phyloP scores from a whole-genome alignment of 495 filamentous ascomycete genomes.

The Lophiostoma macrostomum region DNA sequence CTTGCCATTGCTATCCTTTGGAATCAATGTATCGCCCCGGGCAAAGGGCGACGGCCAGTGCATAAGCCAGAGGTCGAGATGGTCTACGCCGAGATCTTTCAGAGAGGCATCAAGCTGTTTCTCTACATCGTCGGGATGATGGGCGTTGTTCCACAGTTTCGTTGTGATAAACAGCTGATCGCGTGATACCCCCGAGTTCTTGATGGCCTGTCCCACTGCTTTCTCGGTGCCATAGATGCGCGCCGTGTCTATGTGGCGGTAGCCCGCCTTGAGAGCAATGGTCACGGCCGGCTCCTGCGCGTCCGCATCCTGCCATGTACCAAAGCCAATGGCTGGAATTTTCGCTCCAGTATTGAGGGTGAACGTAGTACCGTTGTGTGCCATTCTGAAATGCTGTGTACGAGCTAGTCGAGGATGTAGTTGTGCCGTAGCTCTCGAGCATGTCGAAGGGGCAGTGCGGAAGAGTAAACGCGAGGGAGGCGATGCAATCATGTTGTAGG shows the following conservation, averaged over 20 bases:
- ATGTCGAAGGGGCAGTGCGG: slow-evolving; percentile 1
- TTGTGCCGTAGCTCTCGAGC: background rate
- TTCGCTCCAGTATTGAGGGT: slow-evolving; percentile 40
- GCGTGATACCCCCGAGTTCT: slow-evolving; percentile 53
- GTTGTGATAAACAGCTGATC: slow-evolving; percentile 63
- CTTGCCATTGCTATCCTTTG: slow-evolving; percentile 36
- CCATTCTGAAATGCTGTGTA: slow-evolving; percentile 18
- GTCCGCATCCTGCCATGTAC: slow-evolving; percentile 50
- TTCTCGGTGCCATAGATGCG: slow-evolving; percentile 67
- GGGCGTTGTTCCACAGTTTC: slow-evolving; percentile 59
- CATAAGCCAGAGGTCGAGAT: slow-evolving; percentile 39
- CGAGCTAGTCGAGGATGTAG: background rate
- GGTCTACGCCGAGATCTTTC: slow-evolving; percentile 54
- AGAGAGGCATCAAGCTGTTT: slow-evolving; percentile 58
- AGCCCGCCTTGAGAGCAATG: slow-evolving; percentile 59
- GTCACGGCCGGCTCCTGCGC: slow-evolving; percentile 56
- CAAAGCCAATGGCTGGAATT: slow-evolving; percentile 51
- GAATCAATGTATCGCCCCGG: slow-evolving; percentile 26
- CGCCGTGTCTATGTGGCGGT: slow-evolving; percentile 71
- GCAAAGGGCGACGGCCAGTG: slow-evolving; percentile 42
- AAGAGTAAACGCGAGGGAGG: background rate
- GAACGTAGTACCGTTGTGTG: slow-evolving; percentile 8
- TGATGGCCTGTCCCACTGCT: slow-evolving; percentile 62
- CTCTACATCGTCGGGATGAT: slow-evolving; percentile 56
- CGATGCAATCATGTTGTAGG: background rate